Evolutionary conservation across 306 rosid species (phyloP).

Genomic region (Begonia loranthoides): DNA sequence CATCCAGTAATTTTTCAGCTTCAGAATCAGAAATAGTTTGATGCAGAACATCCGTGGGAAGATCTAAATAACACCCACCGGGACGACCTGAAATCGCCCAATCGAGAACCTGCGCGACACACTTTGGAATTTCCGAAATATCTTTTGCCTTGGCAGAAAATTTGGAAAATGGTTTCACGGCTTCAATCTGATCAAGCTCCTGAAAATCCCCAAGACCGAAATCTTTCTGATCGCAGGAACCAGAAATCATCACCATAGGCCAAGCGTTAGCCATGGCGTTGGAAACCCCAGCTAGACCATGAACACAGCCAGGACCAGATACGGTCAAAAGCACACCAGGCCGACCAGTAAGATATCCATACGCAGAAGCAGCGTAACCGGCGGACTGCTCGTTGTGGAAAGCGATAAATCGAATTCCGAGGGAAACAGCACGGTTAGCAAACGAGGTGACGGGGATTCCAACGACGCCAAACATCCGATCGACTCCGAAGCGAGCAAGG

Average conservation of each 20-base stretch:
- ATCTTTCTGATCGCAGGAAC: slow-evolving; percentile 67
- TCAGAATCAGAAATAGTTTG: slow-evolving; percentile 43
- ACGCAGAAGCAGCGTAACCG: slow-evolving; percentile 94
- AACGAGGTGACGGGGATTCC: slow-evolving; percentile 89
- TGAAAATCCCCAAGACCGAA: slow-evolving; percentile 94
- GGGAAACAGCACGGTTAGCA: slow-evolving; percentile 74
- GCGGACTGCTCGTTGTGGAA: slow-evolving; percentile 98
- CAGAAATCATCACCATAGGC: slow-evolving; percentile 88
- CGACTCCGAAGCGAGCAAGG: slow-evolving; percentile 46
- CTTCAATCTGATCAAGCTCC: slow-evolving; percentile 79
- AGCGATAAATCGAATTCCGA: slow-evolving; percentile 68
- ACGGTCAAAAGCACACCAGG: slow-evolving; percentile 92
- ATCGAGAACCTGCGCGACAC: slow-evolving; percentile 41
- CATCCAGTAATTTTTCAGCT: slow-evolving; percentile 37
- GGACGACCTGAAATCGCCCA: slow-evolving; percentile 49
- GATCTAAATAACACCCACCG: slow-evolving; percentile 77
- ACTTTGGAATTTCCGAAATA: slow-evolving; percentile 46
- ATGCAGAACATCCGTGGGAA: slow-evolving; percentile 71
- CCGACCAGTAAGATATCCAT: slow-evolving; percentile 63
- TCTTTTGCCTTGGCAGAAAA: slow-evolving; percentile 46
- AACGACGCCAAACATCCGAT: slow-evolving; percentile 89
- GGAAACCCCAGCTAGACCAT: slow-evolving; percentile 86
- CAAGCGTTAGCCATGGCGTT: slow-evolving; percentile 70
- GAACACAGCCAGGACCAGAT: slow-evolving; percentile 95
- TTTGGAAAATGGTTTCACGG: slow-evolving; percentile 63